These are phyloP conservation scores for Dissophora ornata DNA, from an alignment of 192 early-diverging fungal species.

Conservation along the genomic window DNA sequence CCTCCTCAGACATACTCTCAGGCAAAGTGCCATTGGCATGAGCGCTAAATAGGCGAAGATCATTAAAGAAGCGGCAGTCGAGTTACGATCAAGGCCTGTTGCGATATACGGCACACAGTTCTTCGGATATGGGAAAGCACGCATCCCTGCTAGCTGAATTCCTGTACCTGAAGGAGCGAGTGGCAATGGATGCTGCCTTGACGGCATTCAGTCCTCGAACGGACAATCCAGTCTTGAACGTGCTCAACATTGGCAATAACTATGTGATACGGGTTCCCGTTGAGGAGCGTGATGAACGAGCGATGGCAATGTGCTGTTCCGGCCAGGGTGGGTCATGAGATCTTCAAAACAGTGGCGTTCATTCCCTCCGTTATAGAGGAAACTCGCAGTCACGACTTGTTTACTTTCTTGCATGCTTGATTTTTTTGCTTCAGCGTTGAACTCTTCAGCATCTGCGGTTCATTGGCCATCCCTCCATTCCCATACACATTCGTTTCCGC, in stretches of 20 bases:
- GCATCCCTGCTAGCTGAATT: no score
- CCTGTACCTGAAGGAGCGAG: slow-evolving; percentile 50
- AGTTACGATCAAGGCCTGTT: neutral
- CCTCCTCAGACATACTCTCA: slow-evolving; percentile 40
- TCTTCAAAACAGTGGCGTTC: neutral
- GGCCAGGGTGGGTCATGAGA: neutral
- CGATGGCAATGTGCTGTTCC: neutral
- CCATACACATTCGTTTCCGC: neutral
- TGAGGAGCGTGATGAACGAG: neutral
- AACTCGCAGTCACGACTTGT: neutral
- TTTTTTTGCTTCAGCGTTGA: slow-evolving; percentile 6
- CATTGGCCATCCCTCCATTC: neutral
- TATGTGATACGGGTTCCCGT: neutral
- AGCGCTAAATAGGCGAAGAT: slow-evolving; percentile 1
- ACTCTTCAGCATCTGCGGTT: neutral
- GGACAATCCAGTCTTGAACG: slow-evolving; percentile 38
- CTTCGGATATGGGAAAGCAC: no score
- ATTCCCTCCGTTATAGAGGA: no score
- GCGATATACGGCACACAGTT: no score
- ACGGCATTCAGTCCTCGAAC: slow-evolving; percentile 20
- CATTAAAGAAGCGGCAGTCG: neutral
- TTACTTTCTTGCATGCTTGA: slow-evolving; percentile 7
- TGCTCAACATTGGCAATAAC: slow-evolving; percentile 26
- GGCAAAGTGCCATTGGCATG: slow-evolving; percentile 12
- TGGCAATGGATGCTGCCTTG: slow-evolving; percentile 20